These are phyloP conservation scores for Purpureocillium takamizusanense DNA, from an alignment of 2,329 filamentous ascomycete genomes.

Conservation along the genomic window DNA sequence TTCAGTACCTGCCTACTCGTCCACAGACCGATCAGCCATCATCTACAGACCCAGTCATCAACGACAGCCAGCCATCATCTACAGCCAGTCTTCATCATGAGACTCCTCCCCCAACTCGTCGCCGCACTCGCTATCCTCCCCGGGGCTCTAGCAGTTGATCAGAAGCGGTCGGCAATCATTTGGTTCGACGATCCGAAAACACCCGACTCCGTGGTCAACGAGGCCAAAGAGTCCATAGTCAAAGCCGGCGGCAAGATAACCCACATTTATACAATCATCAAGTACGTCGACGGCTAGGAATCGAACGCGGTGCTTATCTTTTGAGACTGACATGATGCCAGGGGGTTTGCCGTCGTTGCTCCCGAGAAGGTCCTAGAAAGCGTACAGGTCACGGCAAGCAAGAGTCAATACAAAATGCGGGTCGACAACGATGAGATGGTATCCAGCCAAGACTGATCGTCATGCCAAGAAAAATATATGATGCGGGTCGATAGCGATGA, in stretches of 20 bases:
- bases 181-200: slow-evolving; percentile 60
- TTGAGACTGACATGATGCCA: slow-evolving; percentile 26
- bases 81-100: slow-evolving; percentile 44
- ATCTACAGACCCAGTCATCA: too few relatives aligned
- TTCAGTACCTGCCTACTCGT: too few relatives aligned
- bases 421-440: slow-evolving; percentile 75
- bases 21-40: too few relatives aligned
- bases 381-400: slow-evolving; percentile 52
- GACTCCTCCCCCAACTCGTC: slow-evolving; percentile 42
- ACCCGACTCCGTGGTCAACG: slow-evolving; percentile 55
- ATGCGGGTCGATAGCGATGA: slow-evolving; percentile 66
- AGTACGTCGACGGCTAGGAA: slow-evolving; percentile 37
- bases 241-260: slow-evolving; percentile 69
- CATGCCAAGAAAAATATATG: slow-evolving; percentile 13
- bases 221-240: slow-evolving; percentile 63
- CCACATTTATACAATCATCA: slow-evolving; percentile 62
- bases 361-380: slow-evolving; percentile 59
- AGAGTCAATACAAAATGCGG: slow-evolving; percentile 21
- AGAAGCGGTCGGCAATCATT: slow-evolving; percentile 67
- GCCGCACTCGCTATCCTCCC: slow-evolving; percentile 49
- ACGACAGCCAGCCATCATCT: too few relatives aligned
- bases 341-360: slow-evolving; percentile 70
- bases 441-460: slow-evolving; percentile 20
- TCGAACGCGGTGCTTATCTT: background rate
- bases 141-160: slow-evolving; percentile 52